Base-by-base conservation (phyloP, 2,329 filamentous ascomycete genomes). In the Grosmannia huntii region DNA sequence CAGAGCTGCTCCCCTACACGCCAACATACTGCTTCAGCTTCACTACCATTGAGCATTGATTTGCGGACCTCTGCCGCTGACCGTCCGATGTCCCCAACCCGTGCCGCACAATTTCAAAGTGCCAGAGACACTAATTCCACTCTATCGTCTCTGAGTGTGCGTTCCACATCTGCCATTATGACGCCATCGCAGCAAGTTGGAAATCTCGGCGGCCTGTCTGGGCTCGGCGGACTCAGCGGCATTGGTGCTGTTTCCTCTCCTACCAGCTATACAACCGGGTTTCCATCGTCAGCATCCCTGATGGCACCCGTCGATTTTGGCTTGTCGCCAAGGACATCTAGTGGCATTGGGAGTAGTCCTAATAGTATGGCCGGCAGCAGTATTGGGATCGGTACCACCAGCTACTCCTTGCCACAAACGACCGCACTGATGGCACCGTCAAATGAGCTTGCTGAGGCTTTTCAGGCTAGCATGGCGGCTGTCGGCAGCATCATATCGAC, bases 241-340 rank as follows among this genome's bases (percentile, higher is more conserved):
- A 16, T 44, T 44, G 41, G 41, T 19, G 4, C 41, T 44, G 41
- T 44, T 44, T 9, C 41, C 19, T 27, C 28, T 16, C 19, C 33
- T 16, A 16, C 21, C 19, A 54, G 16, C 38, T 12, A 28, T 23
- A n/a, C 28, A 5, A 41, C 50, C 31, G 31, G 56, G 14, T 53
- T 12, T n/a, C 56, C 12, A 10, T 25, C 14, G 12, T 77, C 78
- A 6, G 77, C 79, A 5, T 78, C 80, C 0, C 69, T 82, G 16
- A 76, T 76, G 4, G 76, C 79, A 1, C 79, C 79, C 1, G 72
- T 79, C 61, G 78, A 81, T 56, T 80, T 78, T 63, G 72, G 76
- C 5, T 67, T 78, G 16, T 72, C 77, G 2, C 11, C 49, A 6
- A 31, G 49, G 10, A 11, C 10, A 50, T 5, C 48, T 14, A 25